Evolutionary conservation across 169 alveolate genomes (phyloP).

Genomic region (Plasmodium gonderi): DNA sequence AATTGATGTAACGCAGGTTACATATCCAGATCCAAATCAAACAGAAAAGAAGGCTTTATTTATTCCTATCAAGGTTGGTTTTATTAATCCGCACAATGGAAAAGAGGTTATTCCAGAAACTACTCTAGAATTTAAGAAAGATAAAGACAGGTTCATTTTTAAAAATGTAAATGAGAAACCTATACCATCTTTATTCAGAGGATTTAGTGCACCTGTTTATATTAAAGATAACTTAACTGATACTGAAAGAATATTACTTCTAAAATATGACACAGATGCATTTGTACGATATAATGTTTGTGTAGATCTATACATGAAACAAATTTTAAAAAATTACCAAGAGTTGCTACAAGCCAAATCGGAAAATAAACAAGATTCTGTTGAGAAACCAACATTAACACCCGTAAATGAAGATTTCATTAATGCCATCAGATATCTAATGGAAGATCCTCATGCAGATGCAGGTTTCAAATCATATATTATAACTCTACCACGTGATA

Average conservation of each 20-base stretch:
- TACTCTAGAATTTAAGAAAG: slow-evolving; percentile 82
- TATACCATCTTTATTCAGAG: slow-evolving; percentile 90
- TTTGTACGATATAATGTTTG: slow-evolving; percentile 82
- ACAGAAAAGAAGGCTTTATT: slow-evolving; percentile 88
- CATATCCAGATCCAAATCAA: slow-evolving; percentile 91
- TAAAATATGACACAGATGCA: slow-evolving; percentile 91
- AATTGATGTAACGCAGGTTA: slow-evolving; percentile 86
- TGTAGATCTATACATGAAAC: slow-evolving; percentile 76
- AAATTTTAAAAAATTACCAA: slow-evolving; percentile 54
- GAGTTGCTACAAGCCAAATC: slow-evolving; percentile 36
- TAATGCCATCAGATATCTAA: slow-evolving; percentile 39
- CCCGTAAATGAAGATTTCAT: slow-evolving; percentile 59
- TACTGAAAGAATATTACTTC: slow-evolving; percentile 87
- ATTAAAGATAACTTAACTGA: slow-evolving; percentile 86
- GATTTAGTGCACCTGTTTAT: slow-evolving; percentile 93
- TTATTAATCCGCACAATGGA: slow-evolving; percentile 83
- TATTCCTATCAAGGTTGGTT: slow-evolving; percentile 91
- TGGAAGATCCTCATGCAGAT: slow-evolving; percentile 64
- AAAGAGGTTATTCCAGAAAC: slow-evolving; percentile 77
- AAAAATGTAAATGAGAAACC: slow-evolving; percentile 86
- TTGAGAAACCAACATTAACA: slow-evolving; percentile 5
- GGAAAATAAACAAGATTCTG: not conserved
- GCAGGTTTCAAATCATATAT: slow-evolving; percentile 65
- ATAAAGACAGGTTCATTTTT: slow-evolving; percentile 84
- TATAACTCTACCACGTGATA: slow-evolving; percentile 42